Base-by-base conservation (phyloP, 495 filamentous ascomycete species). In the Podospora bellae-mahoneyi region DNA sequence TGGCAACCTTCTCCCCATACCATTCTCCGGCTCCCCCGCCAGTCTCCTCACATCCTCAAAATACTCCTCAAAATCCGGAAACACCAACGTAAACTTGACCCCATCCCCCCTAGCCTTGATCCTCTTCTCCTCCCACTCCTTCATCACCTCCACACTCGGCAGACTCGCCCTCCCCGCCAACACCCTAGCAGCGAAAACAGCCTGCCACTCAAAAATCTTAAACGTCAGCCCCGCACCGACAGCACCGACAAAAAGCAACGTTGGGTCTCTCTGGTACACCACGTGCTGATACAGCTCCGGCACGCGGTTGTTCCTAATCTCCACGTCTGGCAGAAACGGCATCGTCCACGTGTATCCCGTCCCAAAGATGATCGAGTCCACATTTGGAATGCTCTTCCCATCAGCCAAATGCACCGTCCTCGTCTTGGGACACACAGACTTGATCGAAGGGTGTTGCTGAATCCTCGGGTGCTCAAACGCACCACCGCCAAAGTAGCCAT, bases 301-400 rank as follows among this genome's bases (percentile, higher is more conserved):
- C 0, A 87, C 77, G 0, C 86, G 80, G 61, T 87, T 87, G 63
- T 85, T 86, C 10, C 81, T 75, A 2, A 84, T 79, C 2, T 75
- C 72, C 0, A 87, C 73, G 28, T 82, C 69, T 0, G 85, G 85
- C 3, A 87, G 66, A 69, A 86, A 88, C 5, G 85, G 86, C 3
- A 87, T 58, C 1, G 82, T 84, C 84, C 83, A 87, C 26, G 74
- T 79, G 69, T 86, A 88, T 0, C 86, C 85, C 0, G 86, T 87
- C 20, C 83, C 85, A 62, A 89, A 84, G 64, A 88, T 83, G 60
- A 89, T 80, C 68, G 85, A 70, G 70, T 89, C 86, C 6, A 87
- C 82, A 4, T 80, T 72, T 0, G 79, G 69, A 55, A 86, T 77
- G 2, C 71, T 80, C 5, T 71, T 79, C 18, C 84, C 85, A 64